Conservation (phyloP, 2,329 filamentous ascomycete species). For the Arthrobotrys iridis region DNA sequence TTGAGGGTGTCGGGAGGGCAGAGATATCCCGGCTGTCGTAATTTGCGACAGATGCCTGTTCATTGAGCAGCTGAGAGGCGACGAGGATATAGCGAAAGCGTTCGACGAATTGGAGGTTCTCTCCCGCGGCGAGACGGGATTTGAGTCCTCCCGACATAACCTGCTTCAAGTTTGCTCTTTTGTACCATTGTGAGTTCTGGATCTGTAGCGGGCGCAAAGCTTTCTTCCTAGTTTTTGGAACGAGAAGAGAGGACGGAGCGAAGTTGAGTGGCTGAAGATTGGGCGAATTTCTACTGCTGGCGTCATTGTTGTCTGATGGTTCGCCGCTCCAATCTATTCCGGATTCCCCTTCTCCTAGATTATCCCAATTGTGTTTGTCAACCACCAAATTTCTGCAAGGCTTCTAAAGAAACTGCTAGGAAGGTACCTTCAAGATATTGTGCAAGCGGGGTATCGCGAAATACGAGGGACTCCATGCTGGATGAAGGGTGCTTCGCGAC, state of each 20-base stretch:
- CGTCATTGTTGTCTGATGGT: slow-evolving; percentile 39
- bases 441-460: slow-evolving; percentile 86
- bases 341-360: slow-evolving; percentile 45
- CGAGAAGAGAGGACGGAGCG: slow-evolving; percentile 28
- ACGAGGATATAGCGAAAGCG: slow-evolving; percentile 93
- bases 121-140: slow-evolving; percentile 76
- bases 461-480: slow-evolving; percentile 85
- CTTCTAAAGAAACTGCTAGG: slow-evolving; percentile 36
- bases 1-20: slow-evolving; percentile 28
- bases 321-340: slow-evolving; percentile 52
- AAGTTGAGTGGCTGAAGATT: slow-evolving; percentile 32
- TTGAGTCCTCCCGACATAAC: slow-evolving; percentile 69
- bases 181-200: slow-evolving; percentile 32
- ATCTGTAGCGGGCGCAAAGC: slow-evolving; percentile 61
- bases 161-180: slow-evolving; percentile 37
- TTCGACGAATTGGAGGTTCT: slow-evolving; percentile 87
- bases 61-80: slow-evolving; percentile 85
- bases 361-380: slow-evolving; percentile 15
- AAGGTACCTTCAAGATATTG: slow-evolving; percentile 84
- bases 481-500: slow-evolving; percentile 7
- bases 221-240: slow-evolving; percentile 62
- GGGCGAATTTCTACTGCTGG: slow-evolving; percentile 21
- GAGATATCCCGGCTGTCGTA: slow-evolving; percentile 57
- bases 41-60: slow-evolving; percentile 68
- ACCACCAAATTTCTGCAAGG: slow-evolving; percentile 13